These are phyloP conservation scores for Leishmania tropica DNA, from an alignment of 208 protist species.

Conservation along the genomic window DNA sequence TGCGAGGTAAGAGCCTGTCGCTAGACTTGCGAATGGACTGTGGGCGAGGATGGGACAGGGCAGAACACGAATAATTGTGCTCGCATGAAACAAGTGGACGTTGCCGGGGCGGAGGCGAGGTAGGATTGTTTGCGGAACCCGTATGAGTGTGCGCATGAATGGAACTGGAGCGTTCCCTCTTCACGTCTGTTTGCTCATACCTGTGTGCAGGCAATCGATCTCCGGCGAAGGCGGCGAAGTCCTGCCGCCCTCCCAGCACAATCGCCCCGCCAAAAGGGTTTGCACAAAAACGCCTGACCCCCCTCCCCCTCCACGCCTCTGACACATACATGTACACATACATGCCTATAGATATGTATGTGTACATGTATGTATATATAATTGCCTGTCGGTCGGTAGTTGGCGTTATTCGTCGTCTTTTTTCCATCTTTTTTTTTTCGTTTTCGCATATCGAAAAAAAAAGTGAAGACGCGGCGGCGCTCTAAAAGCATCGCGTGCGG, in stretches of 20 bases:
- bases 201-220: neutral
- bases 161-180: neutral
- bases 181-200: neutral
- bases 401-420: neutral
- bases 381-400: neutral
- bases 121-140: neutral
- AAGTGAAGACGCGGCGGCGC: neutral
- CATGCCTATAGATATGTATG: neutral
- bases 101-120: neutral
- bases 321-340: no score
- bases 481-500: neutral
- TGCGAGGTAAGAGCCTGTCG: neutral
- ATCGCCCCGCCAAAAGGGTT: neutral
- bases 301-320: neutral
- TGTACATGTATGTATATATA: neutral
- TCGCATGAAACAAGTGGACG: neutral
- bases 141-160: neutral
- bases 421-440: neutral
- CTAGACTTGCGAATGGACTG: neutral
- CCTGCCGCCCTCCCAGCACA: neutral
- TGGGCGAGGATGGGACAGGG: neutral
- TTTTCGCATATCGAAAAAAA: neutral
- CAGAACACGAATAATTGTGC: neutral
- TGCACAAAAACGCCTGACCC: neutral
- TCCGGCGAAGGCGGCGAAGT: neutral